Evolutionary conservation across 176 grass and related monocot genomes (phyloP).

Genomic region (Luzula sylvatica): DNA sequence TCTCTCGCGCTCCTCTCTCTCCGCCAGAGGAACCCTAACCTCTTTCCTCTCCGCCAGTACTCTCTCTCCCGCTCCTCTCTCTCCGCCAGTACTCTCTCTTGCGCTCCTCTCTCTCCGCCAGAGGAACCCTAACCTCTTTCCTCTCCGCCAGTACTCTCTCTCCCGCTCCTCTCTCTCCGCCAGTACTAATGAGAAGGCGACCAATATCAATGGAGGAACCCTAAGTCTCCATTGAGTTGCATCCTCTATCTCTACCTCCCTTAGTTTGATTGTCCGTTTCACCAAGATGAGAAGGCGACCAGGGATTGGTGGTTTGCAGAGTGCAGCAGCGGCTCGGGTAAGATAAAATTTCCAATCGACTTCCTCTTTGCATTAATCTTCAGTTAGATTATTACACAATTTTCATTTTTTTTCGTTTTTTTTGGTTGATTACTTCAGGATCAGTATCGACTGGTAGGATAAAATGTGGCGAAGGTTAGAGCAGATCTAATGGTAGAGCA

Average conservation of each 20-base stretch:
- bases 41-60: no score
- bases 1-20: no score
- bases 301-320: slow-evolving; percentile 26
- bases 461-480: slow-evolving; percentile 93
- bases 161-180: no score
- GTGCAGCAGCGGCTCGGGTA: slow-evolving; percentile 37
- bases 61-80: no score
- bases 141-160: no score
- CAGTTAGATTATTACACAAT: neutral
- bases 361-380: neutral
- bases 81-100: no score
- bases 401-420: slow-evolving; percentile 7
- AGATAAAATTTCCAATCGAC: neutral
- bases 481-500: slow-evolving; percentile 96
- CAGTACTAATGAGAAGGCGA: no score
- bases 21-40: no score
- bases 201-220: no score
- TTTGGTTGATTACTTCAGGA: slow-evolving; percentile 36
- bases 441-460: slow-evolving; percentile 64
- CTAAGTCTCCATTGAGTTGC: no score
- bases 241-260: neutral
- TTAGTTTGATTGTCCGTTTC: neutral
- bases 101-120: no score
- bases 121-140: no score
- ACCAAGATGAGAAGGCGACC: slow-evolving; percentile 29